phyloP scores from a whole-genome alignment of 768 basidiomycete genomes.

The Scleroderma citrinum region DNA sequence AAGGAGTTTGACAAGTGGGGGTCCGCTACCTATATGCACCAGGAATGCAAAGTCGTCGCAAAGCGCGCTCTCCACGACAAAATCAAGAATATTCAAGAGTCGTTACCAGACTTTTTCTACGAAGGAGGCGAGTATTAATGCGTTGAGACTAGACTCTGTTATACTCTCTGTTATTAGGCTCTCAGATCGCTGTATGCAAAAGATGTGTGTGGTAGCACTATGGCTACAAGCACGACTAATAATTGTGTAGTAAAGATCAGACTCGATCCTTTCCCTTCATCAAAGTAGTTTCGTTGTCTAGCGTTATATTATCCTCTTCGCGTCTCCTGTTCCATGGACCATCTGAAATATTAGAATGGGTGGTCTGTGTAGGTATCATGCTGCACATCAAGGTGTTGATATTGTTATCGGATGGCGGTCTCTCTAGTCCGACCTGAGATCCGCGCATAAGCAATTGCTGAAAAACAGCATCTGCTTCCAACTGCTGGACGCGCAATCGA shows the following conservation, averaged over 20 bases:
- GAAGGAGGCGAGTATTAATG: slow-evolving; percentile 28
- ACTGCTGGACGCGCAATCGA: slow-evolving; percentile 29
- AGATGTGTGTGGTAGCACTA: neutral
- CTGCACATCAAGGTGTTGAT: slow-evolving; percentile 38
- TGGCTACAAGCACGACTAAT: neutral
- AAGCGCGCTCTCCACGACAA: slow-evolving; percentile 50
- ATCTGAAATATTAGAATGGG: slow-evolving; percentile 14
- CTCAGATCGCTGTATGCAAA: neutral
- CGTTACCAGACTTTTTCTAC: slow-evolving; percentile 57
- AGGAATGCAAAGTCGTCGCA: slow-evolving; percentile 59
- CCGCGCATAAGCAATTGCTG: slow-evolving; percentile 34
- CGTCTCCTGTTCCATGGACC: slow-evolving; percentile 26
- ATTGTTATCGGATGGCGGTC: slow-evolving; percentile 30
- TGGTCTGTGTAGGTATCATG: slow-evolving; percentile 30
- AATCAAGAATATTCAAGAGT: slow-evolving; percentile 52
- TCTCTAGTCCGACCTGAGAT: slow-evolving; percentile 31
- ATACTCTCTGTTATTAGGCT: neutral
- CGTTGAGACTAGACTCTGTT: neutral
- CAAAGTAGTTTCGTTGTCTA: slow-evolving; percentile 20
- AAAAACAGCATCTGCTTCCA: slow-evolving; percentile 42
- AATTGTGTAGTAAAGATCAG: slow-evolving; percentile 5
- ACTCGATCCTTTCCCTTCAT: slow-evolving; percentile 21
- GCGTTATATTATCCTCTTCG: slow-evolving; percentile 10
- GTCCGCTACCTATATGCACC: slow-evolving; percentile 72
- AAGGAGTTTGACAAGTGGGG: slow-evolving; percentile 71